Conservation (phyloP, 1,284 basidiomycete genomes). For the Chiua sp. region DNA sequence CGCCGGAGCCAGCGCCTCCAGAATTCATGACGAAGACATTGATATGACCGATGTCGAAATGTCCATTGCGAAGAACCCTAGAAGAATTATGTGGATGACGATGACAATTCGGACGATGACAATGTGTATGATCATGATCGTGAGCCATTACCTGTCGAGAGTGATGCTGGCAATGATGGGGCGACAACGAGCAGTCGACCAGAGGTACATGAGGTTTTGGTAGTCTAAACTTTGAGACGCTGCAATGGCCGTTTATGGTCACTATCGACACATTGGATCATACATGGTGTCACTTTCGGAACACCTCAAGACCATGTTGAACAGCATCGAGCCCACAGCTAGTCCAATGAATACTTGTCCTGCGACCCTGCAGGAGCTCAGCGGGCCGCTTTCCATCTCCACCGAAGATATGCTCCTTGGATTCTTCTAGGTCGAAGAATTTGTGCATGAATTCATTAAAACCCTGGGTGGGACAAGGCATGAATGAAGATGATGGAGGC, state of each 20-base stretch:
- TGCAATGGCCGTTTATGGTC: slow-evolving; percentile 83
- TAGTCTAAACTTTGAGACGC: slow-evolving; percentile 77
- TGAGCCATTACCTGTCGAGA: slow-evolving; percentile 43
- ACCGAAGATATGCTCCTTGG: slow-evolving; percentile 97
- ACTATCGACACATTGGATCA: slow-evolving; percentile 85
- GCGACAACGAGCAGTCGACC: slow-evolving; percentile 40
- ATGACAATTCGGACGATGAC: slow-evolving; percentile 49
- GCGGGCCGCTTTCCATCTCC: slow-evolving; percentile 94
- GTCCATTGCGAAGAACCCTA: slow-evolving; percentile 59
- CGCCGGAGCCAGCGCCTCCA: slow-evolving; percentile 65
- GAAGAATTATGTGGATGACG: slow-evolving; percentile 46
- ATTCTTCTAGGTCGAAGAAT: slow-evolving; percentile 92
- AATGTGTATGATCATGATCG: slow-evolving; percentile 58
- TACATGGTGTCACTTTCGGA: slow-evolving; percentile 90
- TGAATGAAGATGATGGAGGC: slow-evolving; percentile 58
- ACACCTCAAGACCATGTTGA: slow-evolving; percentile 89
- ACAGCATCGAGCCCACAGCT: slow-evolving; percentile 84
- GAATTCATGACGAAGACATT: slow-evolving; percentile 69
- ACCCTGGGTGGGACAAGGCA: slow-evolving; percentile 88
- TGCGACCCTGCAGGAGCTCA: slow-evolving; percentile 92
- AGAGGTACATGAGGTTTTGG: slow-evolving; percentile 52
- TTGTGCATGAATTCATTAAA: slow-evolving; percentile 91
- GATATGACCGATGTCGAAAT: slow-evolving; percentile 75
- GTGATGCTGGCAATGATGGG: slow-evolving; percentile 46
- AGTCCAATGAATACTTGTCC: slow-evolving; percentile 85